Conservation (phyloP, 139 green algal genomes). For the Coelastrella sp. region DNA sequence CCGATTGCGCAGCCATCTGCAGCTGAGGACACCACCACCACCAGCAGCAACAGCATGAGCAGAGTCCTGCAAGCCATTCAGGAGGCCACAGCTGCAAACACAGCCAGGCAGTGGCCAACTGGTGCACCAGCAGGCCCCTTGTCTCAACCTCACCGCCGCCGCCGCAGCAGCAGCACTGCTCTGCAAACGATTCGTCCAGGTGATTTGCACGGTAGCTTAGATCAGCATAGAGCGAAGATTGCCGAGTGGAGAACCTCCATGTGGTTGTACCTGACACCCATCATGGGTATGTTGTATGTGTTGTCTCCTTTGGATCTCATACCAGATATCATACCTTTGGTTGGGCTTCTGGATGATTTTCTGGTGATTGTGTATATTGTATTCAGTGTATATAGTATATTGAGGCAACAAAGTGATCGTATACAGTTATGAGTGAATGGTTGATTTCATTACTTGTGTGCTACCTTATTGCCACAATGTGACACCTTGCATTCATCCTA, state of each 20-base stretch:
- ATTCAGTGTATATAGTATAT: neutral
- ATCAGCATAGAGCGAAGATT: slow-evolving; percentile 21
- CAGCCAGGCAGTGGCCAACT: neutral
- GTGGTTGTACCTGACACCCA: slow-evolving; percentile 24
- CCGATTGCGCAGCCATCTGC: neutral
- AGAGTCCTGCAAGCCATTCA: slow-evolving; percentile 1
- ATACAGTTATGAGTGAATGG: neutral
- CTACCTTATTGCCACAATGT: no score
- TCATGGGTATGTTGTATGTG: slow-evolving; percentile 31
- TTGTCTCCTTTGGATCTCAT: slow-evolving; percentile 31
- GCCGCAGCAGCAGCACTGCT: neutral
- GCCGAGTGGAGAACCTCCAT: slow-evolving; percentile 20
- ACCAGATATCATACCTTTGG: slow-evolving; percentile 30
- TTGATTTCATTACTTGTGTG: no score
- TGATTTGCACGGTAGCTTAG: neutral
- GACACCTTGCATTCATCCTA: no score
- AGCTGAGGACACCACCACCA: neutral
- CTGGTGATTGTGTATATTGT: slow-evolving; percentile 28
- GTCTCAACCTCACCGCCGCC: neutral
- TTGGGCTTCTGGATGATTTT: slow-evolving; percentile 10
- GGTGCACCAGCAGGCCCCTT: no score
- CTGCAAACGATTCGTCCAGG: neutral
- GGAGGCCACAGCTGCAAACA: neutral
- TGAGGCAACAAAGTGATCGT: neutral
- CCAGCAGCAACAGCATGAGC: slow-evolving; percentile 15